A percentile compares a stretch with the other conserved stretches of the same genome.
phyloP scores from a whole-genome alignment of 768 basidiomycete genomes.

The Podaxis carcinomalis region DNA sequence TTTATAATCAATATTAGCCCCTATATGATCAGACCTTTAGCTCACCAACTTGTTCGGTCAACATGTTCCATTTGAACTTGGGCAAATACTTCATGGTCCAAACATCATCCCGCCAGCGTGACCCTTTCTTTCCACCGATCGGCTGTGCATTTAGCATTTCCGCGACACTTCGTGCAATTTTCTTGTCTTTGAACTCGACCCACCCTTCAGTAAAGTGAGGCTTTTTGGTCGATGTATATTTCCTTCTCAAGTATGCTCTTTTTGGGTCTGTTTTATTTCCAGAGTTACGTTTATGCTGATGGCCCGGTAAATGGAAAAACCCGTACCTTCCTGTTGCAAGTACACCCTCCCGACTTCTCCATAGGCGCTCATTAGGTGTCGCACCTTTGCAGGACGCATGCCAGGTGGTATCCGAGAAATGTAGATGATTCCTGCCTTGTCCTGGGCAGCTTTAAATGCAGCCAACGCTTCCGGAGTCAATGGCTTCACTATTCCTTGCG shows the following conservation, averaged over 20 bases:
- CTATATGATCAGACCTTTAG: conserved; percentile 13
- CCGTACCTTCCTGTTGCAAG: conserved; percentile 82
- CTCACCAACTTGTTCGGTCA: conserved; percentile 97
- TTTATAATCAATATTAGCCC: background rate
- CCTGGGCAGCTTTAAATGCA: conserved; percentile 68
- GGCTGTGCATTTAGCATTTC: conserved; percentile 95
- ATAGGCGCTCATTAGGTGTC: conserved; percentile 86
- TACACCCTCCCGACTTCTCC: conserved; percentile 93
- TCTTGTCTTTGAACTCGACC: conserved; percentile 97
- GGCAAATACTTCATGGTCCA: conserved; percentile 99
- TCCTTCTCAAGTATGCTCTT: conserved; percentile 77
- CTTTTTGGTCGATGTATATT: conserved; percentile 80
- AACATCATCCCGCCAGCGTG: conserved; percentile 91
- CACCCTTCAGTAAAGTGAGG: conserved; percentile 94
- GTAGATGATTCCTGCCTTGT: conserved; percentile 83
- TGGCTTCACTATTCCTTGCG: conserved; percentile 62
- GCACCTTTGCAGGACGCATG: conserved; percentile 95
- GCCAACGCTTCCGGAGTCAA: conserved; percentile 72
- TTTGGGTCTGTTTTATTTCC: conserved; percentile 58
- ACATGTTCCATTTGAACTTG: conserved; percentile 98
- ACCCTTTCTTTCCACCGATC: conserved; percentile 90
- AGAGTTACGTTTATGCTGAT: background rate
- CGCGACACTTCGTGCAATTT: conserved; percentile 82
- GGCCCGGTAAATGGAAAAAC: background rate
- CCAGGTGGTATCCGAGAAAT: conserved; percentile 96